Base-by-base conservation (phyloP, 768 basidiomycete species). In the Chlorophyllum brunneum region DNA sequence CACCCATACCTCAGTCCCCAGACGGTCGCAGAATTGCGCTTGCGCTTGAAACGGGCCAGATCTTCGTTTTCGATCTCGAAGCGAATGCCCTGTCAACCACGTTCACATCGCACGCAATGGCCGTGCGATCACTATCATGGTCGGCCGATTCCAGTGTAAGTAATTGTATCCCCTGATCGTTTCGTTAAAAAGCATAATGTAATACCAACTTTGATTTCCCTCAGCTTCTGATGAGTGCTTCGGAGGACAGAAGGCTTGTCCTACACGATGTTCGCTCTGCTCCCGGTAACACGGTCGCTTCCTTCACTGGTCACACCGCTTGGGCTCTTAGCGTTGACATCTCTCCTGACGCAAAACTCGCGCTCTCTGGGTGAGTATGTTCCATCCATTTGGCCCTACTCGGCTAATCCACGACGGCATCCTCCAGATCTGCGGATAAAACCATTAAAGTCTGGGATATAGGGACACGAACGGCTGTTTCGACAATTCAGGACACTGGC, bases 171-270 rank as follows among this genome's bases (percentile, higher is more conserved):
- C 24, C n/a, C n/a, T n/a, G 42, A 45, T 27, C 44, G 33, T 37
- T 37, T 53, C 20, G 46, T 13, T 24, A 30, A 27, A 56, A 37
- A 55, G 38, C 36, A 36, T 23, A 38, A 46, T 30, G 30, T 33
- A 31, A 9, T n/a, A 10, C 46, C 23, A 40, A 48, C 27, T 26
- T 44, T 30, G 36, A 7, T 30, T 22, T 39, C 33, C 41, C 56
- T 54, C 40, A 97, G 93, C 77, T 92, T 47, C 76, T 98, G 2
- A 73, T 94, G 46, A 93, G 91, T 37, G 94, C 88, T 2, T 95
- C 92, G 2, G 94, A 98, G 65, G 94, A 95, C 69, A 92, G 92
- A 66, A 82, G 90, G 15, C 84, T 98, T 54, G 85, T 92, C 48
- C 69, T 95, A 42, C 92, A 95, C 66, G 94, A 98, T 63, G 88